Evolutionary conservation across 805 yeast genomes (phyloP).

Genomic region (Torulaspora microellipsoides): DNA sequence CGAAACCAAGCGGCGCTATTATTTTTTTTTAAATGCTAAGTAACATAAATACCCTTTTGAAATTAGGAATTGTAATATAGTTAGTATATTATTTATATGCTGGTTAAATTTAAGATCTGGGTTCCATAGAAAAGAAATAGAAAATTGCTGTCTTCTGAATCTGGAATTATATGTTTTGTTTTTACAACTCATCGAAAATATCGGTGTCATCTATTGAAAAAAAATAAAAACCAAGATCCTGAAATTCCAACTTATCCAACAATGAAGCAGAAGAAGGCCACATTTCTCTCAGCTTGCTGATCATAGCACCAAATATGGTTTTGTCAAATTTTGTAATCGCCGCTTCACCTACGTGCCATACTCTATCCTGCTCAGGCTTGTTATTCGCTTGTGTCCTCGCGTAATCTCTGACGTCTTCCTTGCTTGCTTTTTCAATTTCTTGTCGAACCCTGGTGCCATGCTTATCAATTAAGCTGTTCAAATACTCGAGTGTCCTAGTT

Average conservation of each 20-base stretch:
- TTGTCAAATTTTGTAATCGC: slow-evolving; percentile 7
- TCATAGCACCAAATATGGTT: slow-evolving; percentile 1
- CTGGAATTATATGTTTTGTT: slow-evolving; percentile 1
- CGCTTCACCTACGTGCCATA: slow-evolving; percentile 12
- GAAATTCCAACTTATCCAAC: slow-evolving; percentile 1
- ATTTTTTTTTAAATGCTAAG: slow-evolving; percentile 13
- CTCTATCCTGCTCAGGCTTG: not conserved
- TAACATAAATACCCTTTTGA: no score
- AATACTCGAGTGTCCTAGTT: slow-evolving; percentile 1
- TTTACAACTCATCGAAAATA: slow-evolving; percentile 8
- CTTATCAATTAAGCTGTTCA: slow-evolving; percentile 5
- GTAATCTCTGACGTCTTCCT: not conserved
- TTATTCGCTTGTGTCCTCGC: not conserved
- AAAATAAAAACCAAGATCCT: slow-evolving; percentile 9
- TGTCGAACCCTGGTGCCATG: slow-evolving; percentile 8
- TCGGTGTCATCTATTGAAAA: slow-evolving; percentile 9
- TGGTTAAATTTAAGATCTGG: no score
- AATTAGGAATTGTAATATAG: no score
- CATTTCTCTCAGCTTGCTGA: slow-evolving; percentile 2
- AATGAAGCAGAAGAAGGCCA: slow-evolving; percentile 5
- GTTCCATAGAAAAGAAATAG: no score
- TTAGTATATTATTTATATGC: no score
- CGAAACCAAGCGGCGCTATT: slow-evolving; percentile 93
- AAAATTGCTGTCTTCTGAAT: not conserved
- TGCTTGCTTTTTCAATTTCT: not conserved